A percentile compares a stretch with the other conserved stretches of the same genome.
Conservation (phyloP, 768 basidiomycete genomes). For the Lactifluus echinatus region DNA sequence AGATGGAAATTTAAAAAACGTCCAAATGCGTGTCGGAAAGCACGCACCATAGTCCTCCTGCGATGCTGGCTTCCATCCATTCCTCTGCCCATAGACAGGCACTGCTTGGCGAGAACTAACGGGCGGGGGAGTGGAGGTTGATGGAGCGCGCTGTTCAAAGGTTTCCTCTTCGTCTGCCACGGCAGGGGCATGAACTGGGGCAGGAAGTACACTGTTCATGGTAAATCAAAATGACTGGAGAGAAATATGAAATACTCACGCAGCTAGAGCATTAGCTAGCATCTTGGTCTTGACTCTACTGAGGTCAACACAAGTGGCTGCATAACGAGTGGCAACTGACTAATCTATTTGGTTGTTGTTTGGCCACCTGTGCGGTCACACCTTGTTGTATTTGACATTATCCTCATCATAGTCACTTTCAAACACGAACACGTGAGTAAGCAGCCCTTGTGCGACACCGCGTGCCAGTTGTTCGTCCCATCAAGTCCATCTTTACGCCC, state of each 20-base stretch:
- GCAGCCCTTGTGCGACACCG: background rate
- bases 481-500: background rate
- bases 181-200: conserved; percentile 46
- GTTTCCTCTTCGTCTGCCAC: conserved; percentile 57
- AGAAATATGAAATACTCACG: conserved; percentile 40
- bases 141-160: conserved; percentile 26
- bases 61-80: conserved; percentile 78
- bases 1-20: conserved; percentile 5
- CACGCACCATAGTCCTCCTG: conserved; percentile 75
- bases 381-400: too few species aligned
- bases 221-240: conserved; percentile 10
- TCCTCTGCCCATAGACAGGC: conserved; percentile 81
- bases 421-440: background rate
- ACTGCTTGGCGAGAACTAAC: conserved; percentile 45
- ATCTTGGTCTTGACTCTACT: conserved; percentile 26
- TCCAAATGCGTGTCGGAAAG: conserved; percentile 14
- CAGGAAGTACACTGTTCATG: conserved; percentile 52
- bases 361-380: background rate
- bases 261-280: conserved; percentile 55
- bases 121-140: conserved; percentile 26
- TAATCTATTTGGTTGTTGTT: conserved; percentile 5
- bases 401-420: background rate
- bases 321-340: background rate
- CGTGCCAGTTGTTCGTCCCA: background rate
- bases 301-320: too few species aligned